A percentile compares a stretch with the other conserved stretches of the same genome.
phyloP scores from a whole-genome alignment of 176 grass and related monocot species.

The Aegilops sharonensis region DNA sequence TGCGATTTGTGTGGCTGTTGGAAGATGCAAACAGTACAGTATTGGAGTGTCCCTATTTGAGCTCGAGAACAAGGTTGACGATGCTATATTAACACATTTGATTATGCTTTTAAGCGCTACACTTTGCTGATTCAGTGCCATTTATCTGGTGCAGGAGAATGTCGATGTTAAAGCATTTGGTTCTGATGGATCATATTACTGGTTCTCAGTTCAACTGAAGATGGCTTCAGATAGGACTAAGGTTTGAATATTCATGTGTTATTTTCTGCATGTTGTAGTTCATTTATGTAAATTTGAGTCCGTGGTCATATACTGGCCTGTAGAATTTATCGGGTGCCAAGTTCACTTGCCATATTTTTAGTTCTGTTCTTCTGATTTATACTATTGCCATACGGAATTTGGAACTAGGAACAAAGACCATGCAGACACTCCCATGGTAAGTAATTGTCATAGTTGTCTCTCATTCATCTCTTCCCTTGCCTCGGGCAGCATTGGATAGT shows the following conservation, averaged over 20 bases:
- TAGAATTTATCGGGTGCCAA: not conserved
- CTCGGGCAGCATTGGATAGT: slow-evolving; percentile 36
- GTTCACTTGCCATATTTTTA: not conserved
- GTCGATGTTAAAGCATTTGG: slow-evolving; percentile 81
- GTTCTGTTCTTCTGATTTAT: not conserved
- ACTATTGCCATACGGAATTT: not conserved
- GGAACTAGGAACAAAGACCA: not conserved
- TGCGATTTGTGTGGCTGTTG: slow-evolving; percentile 75
- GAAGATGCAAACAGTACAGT: slow-evolving; percentile 64
- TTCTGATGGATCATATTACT: slow-evolving; percentile 94
- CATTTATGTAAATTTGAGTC: slow-evolving; percentile 12
- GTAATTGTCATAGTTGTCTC: slow-evolving; percentile 44
- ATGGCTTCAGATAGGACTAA: slow-evolving; percentile 98
- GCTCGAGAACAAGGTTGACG: slow-evolving; percentile 86
- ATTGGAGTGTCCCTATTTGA: slow-evolving; percentile 89
- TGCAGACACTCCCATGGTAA: slow-evolving; percentile 29
- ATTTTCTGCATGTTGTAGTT: not conserved
- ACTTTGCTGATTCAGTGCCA: not conserved
- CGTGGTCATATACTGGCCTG: not conserved
- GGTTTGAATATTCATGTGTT: slow-evolving; percentile 45
- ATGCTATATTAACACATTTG: not conserved
- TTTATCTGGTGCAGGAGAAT: slow-evolving; percentile 70
- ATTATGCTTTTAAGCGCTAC: slow-evolving; percentile 11
- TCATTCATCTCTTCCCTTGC: slow-evolving; percentile 34
- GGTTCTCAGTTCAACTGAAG: slow-evolving; percentile 86